Evolutionary conservation across 2,329 filamentous ascomycete genomes (phyloP), one percentile per base, ranked within the genome.

Genomic region (Ceratocystis variospora): DNA sequence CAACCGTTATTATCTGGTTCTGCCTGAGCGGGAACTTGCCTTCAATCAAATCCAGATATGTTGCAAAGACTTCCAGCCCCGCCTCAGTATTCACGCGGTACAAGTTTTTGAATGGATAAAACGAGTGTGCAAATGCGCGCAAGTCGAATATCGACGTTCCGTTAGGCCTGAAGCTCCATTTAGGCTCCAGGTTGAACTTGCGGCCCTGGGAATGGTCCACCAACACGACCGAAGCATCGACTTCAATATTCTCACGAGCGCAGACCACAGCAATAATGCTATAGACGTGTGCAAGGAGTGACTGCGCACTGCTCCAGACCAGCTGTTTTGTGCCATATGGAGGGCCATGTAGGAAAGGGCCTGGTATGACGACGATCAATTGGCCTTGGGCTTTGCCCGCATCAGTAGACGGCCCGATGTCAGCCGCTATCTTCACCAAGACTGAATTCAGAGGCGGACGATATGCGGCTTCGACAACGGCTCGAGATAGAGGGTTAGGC

Each of bases 271-370:
- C 87, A 66, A 94, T 78, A 62, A 96, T 80, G 71, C 86, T 85
- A 79, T 97, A 97, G 28, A 95, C 73, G 31, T 83, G 83, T 2
- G 88, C 88, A 25, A 96, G 76, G 4, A 93, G 79, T n/a, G 81
- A 79, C 74, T 96, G 90, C 0, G 86, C 82, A n/a, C 80, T 76
- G 44, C 79, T 73, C 81, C 91, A 96, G 19, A 83, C 77, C 59
- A 83, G 77, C 28, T 81, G 78, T 70, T 82, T 50, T 68, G 80
- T 59, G 81, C 78, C 37, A 76, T 68, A 28, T 78, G 76, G 41
- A 76, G 76, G 22, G 82, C 80, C 61, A 79, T 19, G 76, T 12
- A 91, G 79, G 63, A 87, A 78, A 1, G 86, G 83, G 61, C 82
- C 82, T 1, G 82, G 81, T 46, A 95, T 74, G 1, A 85, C 88